These are phyloP conservation scores for Hypocreales sp. DNA, from an alignment of 2,329 filamentous ascomycete genomes.

Conservation along the genomic window DNA sequence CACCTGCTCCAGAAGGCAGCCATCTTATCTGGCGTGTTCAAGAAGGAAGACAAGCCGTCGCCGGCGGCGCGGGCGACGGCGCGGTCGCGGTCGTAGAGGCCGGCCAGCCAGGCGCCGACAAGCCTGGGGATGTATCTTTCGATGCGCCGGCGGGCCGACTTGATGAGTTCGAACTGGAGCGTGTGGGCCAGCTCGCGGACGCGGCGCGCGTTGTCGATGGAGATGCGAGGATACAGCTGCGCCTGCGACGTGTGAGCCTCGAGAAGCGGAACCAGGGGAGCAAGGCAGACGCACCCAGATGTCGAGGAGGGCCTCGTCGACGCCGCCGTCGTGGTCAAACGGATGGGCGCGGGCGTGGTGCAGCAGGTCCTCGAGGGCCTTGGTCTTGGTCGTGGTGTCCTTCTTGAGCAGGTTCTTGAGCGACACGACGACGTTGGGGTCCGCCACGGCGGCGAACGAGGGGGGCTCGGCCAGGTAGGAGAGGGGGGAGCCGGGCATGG, in stretches of 20 bases:
- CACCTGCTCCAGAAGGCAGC: constrained; percentile 66
- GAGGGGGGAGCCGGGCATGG: constrained; percentile 34
- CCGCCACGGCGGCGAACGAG: constrained; percentile 60
- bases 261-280: neutral
- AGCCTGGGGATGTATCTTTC: constrained; percentile 63
- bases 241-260: constrained; percentile 37
- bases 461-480: constrained; percentile 82
- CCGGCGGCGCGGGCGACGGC: constrained; percentile 60
- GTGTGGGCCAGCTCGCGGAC: constrained; percentile 78
- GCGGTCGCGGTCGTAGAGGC: constrained; percentile 73
- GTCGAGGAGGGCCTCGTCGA: constrained; percentile 72
- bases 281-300: constrained; percentile 52
- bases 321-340: constrained; percentile 38
- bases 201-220: constrained; percentile 76
- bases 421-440: constrained; percentile 71
- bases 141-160: constrained; percentile 63
- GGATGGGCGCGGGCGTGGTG: constrained; percentile 41
- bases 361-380: constrained; percentile 75
- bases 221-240: constrained; percentile 72
- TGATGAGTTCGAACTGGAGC: constrained; percentile 49
- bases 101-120: constrained; percentile 81
- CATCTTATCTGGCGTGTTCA: constrained; percentile 68
- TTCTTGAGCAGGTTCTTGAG: constrained; percentile 91
- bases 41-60: constrained; percentile 60
- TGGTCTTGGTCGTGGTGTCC: constrained; percentile 81